Base-by-base conservation (phyloP, 2,329 filamentous ascomycete species). In the Fusarium cyanostomum region DNA sequence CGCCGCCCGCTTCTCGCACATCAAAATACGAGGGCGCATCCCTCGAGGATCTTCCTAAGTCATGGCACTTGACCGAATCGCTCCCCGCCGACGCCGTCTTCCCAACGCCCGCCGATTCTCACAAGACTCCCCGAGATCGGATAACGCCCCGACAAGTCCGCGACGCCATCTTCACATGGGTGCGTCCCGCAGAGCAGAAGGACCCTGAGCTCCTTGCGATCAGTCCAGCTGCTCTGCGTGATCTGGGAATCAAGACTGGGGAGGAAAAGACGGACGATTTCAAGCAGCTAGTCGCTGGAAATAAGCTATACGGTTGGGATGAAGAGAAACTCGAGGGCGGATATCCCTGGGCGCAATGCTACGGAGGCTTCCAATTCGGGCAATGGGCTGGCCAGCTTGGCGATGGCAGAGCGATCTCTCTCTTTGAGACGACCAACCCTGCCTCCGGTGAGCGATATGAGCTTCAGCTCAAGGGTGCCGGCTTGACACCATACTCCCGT, bases 301-400 rank as follows among this genome's bases (percentile, higher is more conserved):
- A 95, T 74, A 89, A 87, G 72, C 84, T 97, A 12, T 86, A 91
- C 53, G 94, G 93, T 45, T 91, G 90, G 86, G 85, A 92, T 64
- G 85, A 90, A 56, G 84, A 87, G 56, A 83, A 81, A 65, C 74
- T 79, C 21, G 80, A 87, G 56, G 90, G 91, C 16, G 88, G 95
- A 38, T 99, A 99, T 74, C 94, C 95, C 0, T 99, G 95, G 95
- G 94, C 95, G 28, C 95, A 99, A 78, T 98, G 95, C 79, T 99
- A 99, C 75, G 95, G 95, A 55, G 94, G 94, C 54, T 87, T 85
- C 72, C 84, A 88, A 72, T 88, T 89, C 73, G 95, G 95, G 7
- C 88, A 91, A 66, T 99, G 94, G 94, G 95, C 95, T 4, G 94
- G 95, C 7, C 95, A 99, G 76, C 86, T 99, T 1, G 95, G 95